phyloP scores from a whole-genome alignment of 106 monocot genomes.

The Allium cepa region DNA sequence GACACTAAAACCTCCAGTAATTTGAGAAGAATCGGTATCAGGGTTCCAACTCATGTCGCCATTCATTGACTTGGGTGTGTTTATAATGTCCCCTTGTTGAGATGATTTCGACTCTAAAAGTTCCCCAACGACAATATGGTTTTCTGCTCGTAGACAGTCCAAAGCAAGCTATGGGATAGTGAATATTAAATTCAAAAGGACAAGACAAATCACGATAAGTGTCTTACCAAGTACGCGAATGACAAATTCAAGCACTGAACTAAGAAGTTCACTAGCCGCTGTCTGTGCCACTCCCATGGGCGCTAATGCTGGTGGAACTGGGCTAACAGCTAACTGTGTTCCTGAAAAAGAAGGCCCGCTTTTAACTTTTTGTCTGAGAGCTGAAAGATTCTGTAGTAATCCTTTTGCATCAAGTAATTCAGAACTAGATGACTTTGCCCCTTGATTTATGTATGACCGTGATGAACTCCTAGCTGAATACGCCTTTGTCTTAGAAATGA shows the following conservation, averaged over 20 bases:
- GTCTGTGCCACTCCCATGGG: slow-evolving; percentile 70
- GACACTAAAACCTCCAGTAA: slow-evolving; percentile 87
- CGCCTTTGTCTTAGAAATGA: slow-evolving; percentile 70
- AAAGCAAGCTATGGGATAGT: slow-evolving; percentile 9
- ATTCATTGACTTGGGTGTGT: slow-evolving; percentile 44
- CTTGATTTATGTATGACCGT: slow-evolving; percentile 28
- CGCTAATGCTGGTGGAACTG: slow-evolving; percentile 77
- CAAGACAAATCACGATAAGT: slow-evolving; percentile 8
- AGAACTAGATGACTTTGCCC: slow-evolving; percentile 20
- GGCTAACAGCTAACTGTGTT: slow-evolving; percentile 58
- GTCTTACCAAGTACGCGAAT: slow-evolving; percentile 74
- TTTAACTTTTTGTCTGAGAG: slow-evolving; percentile 51
- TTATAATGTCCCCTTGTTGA: slow-evolving; percentile 55
- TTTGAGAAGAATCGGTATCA: slow-evolving; percentile 78
- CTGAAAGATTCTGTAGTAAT: slow-evolving; percentile 29
- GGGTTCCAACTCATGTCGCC: slow-evolving; percentile 65
- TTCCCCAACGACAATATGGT: slow-evolving; percentile 90
- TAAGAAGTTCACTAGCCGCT: slow-evolving; percentile 74
- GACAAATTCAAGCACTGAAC: slow-evolving; percentile 54
- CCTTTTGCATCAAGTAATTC: slow-evolving; percentile 44
- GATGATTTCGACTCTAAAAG: slow-evolving; percentile 84
- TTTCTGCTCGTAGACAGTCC: slow-evolving; percentile 40
- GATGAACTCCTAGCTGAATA: slow-evolving; percentile 36
- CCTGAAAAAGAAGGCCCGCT: slow-evolving; percentile 43
- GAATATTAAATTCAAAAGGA: not conserved